A percentile compares a stretch with the other conserved stretches of the same genome.
phyloP scores from a whole-genome alignment of 148 eudicot genomes.

The Spergularia bocconei region DNA sequence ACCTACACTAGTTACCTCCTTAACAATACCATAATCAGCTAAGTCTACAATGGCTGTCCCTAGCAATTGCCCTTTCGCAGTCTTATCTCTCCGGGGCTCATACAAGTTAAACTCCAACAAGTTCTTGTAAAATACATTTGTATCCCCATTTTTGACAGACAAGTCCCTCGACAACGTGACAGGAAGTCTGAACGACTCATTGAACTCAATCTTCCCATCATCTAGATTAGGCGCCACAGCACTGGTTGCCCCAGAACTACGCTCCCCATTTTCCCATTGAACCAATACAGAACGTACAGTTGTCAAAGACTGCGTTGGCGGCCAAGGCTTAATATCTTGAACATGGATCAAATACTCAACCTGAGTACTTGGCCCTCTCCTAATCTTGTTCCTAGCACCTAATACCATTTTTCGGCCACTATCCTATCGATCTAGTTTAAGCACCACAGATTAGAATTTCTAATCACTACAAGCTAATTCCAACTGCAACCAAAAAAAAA shows the following conservation, averaged over 20 bases:
- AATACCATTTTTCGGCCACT: conserved; percentile 45
- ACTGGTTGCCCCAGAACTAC: conserved; percentile 60
- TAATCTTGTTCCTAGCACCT: conserved; percentile 57
- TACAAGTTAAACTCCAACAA: conserved; percentile 81
- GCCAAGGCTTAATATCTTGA: conserved; percentile 96
- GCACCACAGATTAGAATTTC: not conserved
- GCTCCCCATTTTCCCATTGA: conserved; percentile 83
- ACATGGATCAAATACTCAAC: conserved; percentile 59
- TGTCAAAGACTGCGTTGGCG: conserved; percentile 81
- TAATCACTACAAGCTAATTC: not conserved
- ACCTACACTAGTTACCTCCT: conserved; percentile 39
- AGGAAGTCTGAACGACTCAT: conserved; percentile 65
- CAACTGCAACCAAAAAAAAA: not conserved
- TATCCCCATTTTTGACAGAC: conserved; percentile 54
- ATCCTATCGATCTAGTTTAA: not conserved
- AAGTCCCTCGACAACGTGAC: conserved; percentile 49
- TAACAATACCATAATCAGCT: conserved; percentile 67
- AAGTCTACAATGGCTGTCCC: conserved; percentile 77
- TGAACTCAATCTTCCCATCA: conserved; percentile 77
- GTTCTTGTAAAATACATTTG: conserved; percentile 58
- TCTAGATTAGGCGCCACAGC: conserved; percentile 60
- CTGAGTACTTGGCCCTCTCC: conserved; percentile 65
- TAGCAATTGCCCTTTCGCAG: conserved; percentile 66
- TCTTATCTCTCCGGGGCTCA: conserved; percentile 79
- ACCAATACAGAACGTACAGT: conserved; percentile 64